phyloP scores from a whole-genome alignment of 768 basidiomycete genomes.

The Tricholoma hemisulphureum region DNA sequence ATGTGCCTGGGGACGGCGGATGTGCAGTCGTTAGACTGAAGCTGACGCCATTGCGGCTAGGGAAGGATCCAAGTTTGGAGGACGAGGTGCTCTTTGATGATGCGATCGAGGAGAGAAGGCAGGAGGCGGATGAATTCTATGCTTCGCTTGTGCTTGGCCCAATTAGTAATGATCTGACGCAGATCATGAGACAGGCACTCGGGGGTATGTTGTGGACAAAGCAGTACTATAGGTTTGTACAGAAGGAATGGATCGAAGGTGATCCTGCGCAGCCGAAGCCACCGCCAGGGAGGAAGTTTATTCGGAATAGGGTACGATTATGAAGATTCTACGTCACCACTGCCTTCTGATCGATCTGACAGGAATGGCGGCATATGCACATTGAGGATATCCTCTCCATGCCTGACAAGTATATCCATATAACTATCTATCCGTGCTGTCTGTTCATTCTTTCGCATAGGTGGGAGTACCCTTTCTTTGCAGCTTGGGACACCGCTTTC shows the following conservation, averaged over 20 bases:
- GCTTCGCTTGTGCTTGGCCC: conserved; percentile 73
- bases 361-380: conserved; percentile 97
- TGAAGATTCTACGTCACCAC: too few relatives aligned
- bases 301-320: conserved; percentile 69
- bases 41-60: conserved; percentile 73
- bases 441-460: conserved; percentile 32
- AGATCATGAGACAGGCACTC: conserved; percentile 95
- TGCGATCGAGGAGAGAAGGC: conserved; percentile 81
- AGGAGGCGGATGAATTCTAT: conserved; percentile 98
- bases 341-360: not conserved
- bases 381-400: conserved; percentile 96
- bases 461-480: conserved; percentile 99
- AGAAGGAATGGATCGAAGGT: conserved; percentile 94
- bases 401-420: conserved; percentile 89
- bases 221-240: conserved; percentile 94
- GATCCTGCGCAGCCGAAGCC: conserved; percentile 95
- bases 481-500: conserved; percentile 98
- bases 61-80: conserved; percentile 75
- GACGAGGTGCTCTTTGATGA: conserved; percentile 92
- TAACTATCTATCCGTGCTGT: not conserved
- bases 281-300: conserved; percentile 80
- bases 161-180: conserved; percentile 88
- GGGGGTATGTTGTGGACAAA: conserved; percentile 99
- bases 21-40: conserved; percentile 94
- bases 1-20: conserved; percentile 89